Evolutionary conservation across 441 rosid genomes (phyloP).

Genomic region (Mallotus japonicus): DNA sequence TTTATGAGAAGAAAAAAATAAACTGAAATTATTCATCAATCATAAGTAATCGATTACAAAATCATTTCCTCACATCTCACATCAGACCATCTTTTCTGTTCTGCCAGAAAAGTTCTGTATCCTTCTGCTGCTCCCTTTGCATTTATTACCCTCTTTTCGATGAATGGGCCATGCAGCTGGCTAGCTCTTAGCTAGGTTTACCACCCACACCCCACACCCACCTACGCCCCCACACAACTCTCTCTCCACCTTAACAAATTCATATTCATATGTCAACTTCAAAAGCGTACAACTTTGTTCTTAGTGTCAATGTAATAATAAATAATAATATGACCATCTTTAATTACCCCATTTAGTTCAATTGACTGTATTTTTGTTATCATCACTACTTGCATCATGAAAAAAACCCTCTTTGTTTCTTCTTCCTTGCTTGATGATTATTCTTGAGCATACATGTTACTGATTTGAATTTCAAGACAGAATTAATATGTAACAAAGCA

Average conservation of each 20-base stretch:
- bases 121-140: conserved; percentile 24
- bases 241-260: conserved; percentile 4
- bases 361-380: not conserved
- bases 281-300: conserved; percentile 30
- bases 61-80: conserved; percentile 62
- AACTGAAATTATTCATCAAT: conserved; percentile 35
- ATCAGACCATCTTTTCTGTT: conserved; percentile 50
- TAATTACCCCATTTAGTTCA: not conserved
- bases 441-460: not conserved
- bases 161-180: conserved; percentile 19
- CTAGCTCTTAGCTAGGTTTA: conserved; percentile 8
- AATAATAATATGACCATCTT: too few relatives aligned
- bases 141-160: conserved; percentile 34
- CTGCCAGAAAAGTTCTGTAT: conserved; percentile 32
- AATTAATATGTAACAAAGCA: not conserved
- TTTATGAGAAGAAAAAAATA: not conserved
- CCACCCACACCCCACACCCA: conserved; percentile 11
- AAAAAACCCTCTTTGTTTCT: not conserved
- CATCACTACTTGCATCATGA: not conserved
- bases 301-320: conserved; percentile 20
- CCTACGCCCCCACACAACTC: not conserved
- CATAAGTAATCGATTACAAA: conserved; percentile 88
- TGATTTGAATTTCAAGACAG: not conserved
- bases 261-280: conserved; percentile 31
- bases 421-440: not conserved